Base-by-base conservation (phyloP, 768 basidiomycete genomes). In the Daedaleopsis sinensis region DNA sequence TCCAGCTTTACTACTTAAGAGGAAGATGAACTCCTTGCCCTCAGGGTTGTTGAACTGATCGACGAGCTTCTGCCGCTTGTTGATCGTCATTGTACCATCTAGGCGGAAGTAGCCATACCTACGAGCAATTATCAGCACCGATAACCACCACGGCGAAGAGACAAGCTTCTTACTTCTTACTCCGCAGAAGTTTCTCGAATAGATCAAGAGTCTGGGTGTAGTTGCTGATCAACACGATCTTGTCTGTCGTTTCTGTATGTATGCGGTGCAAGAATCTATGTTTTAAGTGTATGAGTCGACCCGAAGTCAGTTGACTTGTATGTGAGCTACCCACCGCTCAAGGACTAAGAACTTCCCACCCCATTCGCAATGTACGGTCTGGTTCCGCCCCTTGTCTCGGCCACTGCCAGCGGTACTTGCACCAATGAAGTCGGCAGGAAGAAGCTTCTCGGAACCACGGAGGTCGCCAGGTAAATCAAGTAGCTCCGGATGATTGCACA, bases 191-290 rank as follows among this genome's bases (percentile, higher is more conserved):
- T 70, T 89, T 93, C 77, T 96, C 94, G 67, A 98, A 96, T 11
- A 96, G 76, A 72, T 97, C 95, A 3, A 98, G 81, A 0, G 95
- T 98, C 73, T 96, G 94, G 5, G 95, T 98, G 70, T 96, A 96
- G 73, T 98, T 98, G 71, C 94, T 96, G 71, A 98, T 97, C 46
- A 98, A 78, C 16, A 98, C 95, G 59, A 97, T 96, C 79, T 98
- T 98, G 79, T 98, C 95, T 57, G 82, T 90, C 16, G 92, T 96
- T 59, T 89, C 83, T 12, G 85, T 88, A 57, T 82, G 84, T 47
- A 98, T 87, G 32, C 89, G 89, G 69, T 93, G 88, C 44, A 97
- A 76, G 74, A 97, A 95, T 69, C 94, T 95, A 59, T 5, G 0
- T n/a, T 42, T 18, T 16, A 11, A 62, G 23, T 32, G 27, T 24